Evolutionary conservation across 495 filamentous ascomycete genomes (phyloP).

Genomic region (Tuber aestivum): DNA sequence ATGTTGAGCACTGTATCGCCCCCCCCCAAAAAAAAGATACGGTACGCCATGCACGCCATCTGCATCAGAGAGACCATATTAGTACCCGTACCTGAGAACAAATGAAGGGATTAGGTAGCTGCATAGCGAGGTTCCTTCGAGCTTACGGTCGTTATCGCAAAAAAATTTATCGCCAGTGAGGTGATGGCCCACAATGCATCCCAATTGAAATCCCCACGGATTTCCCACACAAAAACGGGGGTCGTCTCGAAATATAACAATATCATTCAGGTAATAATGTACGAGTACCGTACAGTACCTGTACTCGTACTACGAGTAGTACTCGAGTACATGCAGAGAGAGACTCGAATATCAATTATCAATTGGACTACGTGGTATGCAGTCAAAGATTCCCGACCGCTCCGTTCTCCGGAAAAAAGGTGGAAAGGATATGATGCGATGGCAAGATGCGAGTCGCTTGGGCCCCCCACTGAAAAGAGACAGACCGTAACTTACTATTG

Average conservation of each 20-base stretch:
- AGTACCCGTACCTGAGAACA: too few species aligned
- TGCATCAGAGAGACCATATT: background rate
- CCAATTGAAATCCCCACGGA: background rate
- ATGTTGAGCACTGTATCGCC: background rate
- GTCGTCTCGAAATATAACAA: background rate
- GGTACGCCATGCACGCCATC: background rate
- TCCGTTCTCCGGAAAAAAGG: background rate
- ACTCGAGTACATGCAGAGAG: too few species aligned
- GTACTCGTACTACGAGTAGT: too few species aligned
- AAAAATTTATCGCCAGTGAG: background rate
- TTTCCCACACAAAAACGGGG: constrained; percentile 1
- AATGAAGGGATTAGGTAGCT: background rate
- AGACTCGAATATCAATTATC: background rate
- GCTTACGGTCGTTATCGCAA: background rate
- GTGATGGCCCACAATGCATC: background rate
- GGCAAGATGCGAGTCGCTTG: background rate
- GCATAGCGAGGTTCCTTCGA: background rate
- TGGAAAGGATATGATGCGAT: too few species aligned
- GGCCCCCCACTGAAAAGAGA: background rate
- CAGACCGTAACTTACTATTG: too few species aligned
- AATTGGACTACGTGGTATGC: background rate
- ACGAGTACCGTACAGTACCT: too few species aligned
- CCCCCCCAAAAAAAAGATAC: too few species aligned
- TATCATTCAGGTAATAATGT: background rate
- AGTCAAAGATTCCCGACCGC: background rate